These are phyloP conservation scores for Trichoderma oligosporum DNA, from an alignment of 2,329 filamentous ascomycete species.

Conservation along the genomic window DNA sequence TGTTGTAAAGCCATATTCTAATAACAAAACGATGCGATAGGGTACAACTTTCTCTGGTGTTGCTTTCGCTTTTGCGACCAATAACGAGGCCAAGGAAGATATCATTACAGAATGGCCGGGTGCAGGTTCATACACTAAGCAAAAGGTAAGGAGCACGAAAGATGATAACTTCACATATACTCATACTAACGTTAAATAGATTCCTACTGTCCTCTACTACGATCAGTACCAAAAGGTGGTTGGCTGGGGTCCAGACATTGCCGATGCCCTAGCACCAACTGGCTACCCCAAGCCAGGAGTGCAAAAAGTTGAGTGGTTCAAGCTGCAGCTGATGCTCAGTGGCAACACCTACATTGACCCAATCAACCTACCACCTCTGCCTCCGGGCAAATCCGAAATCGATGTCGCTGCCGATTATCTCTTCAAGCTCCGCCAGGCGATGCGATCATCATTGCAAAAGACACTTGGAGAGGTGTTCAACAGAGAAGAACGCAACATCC, in stretches of 20 bases:
- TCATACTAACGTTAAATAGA: slow-evolving; percentile 51
- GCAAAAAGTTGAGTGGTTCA: slow-evolving; percentile 99
- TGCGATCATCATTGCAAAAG: slow-evolving; percentile 94
- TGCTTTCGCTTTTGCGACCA: slow-evolving; percentile 93
- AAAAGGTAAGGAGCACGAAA: slow-evolving; percentile 65
- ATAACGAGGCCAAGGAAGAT: slow-evolving; percentile 95
- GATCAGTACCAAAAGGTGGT: slow-evolving; percentile 99
- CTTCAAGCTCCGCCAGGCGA: slow-evolving; percentile 95
- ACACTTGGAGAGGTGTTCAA: slow-evolving; percentile 97
- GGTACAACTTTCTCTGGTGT: slow-evolving; percentile 98
- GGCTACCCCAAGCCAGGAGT: slow-evolving; percentile 97
- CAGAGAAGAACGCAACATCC: slow-evolving; percentile 94
- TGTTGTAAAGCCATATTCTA: no score
- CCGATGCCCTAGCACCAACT: slow-evolving; percentile 91
- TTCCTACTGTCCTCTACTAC: slow-evolving; percentile 98
- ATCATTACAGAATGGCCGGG: slow-evolving; percentile 99
- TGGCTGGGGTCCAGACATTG: slow-evolving; percentile 98
- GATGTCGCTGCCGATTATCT: slow-evolving; percentile 99
- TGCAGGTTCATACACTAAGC: slow-evolving; percentile 94
- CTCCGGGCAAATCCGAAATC: slow-evolving; percentile 96
- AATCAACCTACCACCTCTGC: slow-evolving; percentile 95
- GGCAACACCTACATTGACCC: slow-evolving; percentile 99
- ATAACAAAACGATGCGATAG: slow-evolving; percentile 42
- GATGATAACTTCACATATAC: background rate
- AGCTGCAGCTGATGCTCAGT: slow-evolving; percentile 96